Percentiles rank a stretch among this genome's conserved stretches.
Conservation (phyloP, 345 rosid genomes). For the Lagerstroemia speciosa region DNA sequence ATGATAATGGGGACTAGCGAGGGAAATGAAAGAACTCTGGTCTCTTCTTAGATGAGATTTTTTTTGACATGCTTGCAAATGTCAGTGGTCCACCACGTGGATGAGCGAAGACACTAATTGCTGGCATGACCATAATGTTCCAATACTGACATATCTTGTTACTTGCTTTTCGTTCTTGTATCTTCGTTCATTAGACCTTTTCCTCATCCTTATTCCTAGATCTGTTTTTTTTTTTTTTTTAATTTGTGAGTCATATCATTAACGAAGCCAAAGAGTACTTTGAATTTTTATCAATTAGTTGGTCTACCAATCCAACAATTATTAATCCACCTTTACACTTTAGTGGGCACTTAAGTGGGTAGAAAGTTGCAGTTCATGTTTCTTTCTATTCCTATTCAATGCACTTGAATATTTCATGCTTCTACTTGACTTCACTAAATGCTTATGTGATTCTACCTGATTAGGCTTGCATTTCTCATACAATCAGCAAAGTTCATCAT, state of each 20-base stretch:
- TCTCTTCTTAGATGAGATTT: background rate
- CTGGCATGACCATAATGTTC: background rate
- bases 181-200: background rate
- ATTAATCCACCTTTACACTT: background rate
- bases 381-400: background rate
- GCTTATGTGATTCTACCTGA: background rate
- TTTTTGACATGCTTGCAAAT: background rate
- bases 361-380: background rate
- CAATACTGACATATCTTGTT: background rate
- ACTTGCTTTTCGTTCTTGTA: background rate
- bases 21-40: background rate
- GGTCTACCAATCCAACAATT: background rate
- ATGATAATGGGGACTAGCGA: background rate
- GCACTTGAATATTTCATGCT: background rate
- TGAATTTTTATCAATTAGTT: background rate
- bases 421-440: background rate
- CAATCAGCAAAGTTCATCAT: background rate
- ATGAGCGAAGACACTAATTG: background rate
- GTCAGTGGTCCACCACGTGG: constrained; percentile 9
- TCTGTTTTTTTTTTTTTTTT: too few species aligned
- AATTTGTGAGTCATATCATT: background rate
- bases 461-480: background rate
- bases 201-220: background rate
- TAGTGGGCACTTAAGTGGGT: background rate
- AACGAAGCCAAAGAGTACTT: background rate